These are phyloP conservation scores for Nyctanthes arbortristis DNA, from an alignment of 257 asterid genomes.

Conservation along the genomic window DNA sequence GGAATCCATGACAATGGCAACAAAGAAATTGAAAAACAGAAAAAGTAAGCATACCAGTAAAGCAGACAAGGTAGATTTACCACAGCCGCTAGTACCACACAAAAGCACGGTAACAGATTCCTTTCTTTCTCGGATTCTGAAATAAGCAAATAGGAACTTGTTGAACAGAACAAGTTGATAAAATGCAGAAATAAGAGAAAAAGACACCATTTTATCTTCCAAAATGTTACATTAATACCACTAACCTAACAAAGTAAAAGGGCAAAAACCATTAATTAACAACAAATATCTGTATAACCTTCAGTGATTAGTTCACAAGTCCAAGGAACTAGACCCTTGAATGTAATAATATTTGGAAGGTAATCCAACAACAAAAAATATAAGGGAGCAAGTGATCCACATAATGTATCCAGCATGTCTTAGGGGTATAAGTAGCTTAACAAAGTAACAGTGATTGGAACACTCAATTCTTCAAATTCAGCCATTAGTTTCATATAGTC, in stretches of 20 bases:
- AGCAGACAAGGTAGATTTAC: constrained; percentile 97
- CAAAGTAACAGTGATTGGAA: too few species aligned
- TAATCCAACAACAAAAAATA: neutral
- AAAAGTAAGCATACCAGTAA: constrained; percentile 64
- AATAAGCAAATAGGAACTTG: constrained; percentile 7
- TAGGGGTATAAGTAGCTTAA: too few species aligned
- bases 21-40: too few species aligned
- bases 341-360: neutral
- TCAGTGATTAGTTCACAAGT: neutral
- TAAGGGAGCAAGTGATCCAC: neutral
- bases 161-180: neutral
- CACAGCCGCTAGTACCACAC: constrained; percentile 99
- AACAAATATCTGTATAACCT: neutral
- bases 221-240: neutral
- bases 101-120: constrained; percentile 84
- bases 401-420: too few species aligned
- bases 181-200: neutral
- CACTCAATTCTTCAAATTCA: too few species aligned
- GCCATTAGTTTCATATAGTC: too few species aligned
- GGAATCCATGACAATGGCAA: constrained; percentile 9
- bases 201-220: neutral
- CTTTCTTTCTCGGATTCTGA: constrained; percentile 91
- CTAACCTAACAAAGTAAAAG: neutral
- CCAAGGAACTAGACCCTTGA: neutral
- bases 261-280: neutral